phyloP scores from a whole-genome alignment of 352 stramenopile species.

The Phytopythium delawarense region DNA sequence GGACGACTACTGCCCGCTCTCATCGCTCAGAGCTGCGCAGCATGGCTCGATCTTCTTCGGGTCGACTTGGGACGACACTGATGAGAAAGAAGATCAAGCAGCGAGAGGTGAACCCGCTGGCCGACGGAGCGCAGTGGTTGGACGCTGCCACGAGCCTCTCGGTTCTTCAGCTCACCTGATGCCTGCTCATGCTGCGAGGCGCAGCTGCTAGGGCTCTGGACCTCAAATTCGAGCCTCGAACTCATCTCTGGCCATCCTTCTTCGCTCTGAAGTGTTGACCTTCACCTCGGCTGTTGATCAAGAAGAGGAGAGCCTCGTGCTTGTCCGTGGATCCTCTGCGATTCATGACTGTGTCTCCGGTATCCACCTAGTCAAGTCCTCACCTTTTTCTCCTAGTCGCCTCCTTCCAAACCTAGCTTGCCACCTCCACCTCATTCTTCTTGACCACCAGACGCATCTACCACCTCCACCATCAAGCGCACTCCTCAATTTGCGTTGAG shows the following conservation, averaged over 20 bases:
- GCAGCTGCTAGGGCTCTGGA: neutral
- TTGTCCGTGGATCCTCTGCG: too few relatives aligned
- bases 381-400: too few relatives aligned
- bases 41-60: neutral
- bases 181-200: neutral
- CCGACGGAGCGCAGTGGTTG: neutral
- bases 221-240: neutral
- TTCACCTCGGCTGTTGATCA: neutral
- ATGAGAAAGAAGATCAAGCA: neutral
- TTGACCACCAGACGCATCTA: neutral
- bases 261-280: neutral
- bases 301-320: neutral
- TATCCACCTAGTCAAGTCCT: too few relatives aligned
- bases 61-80: neutral
- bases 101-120: neutral
- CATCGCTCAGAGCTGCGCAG: neutral
- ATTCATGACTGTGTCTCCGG: too few relatives aligned
- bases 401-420: neutral
- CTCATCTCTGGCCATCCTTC: neutral
- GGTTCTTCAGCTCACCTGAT: neutral
- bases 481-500: conserved; percentile 7
- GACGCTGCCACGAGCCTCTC: conserved; percentile 1
- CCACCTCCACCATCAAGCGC: neutral
- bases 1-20: neutral
- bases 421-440: neutral